A percentile compares a stretch with the other conserved stretches of the same genome.
phyloP scores from a whole-genome alignment of 2,329 filamentous ascomycete species.

The Dryadomyces quercivorus region DNA sequence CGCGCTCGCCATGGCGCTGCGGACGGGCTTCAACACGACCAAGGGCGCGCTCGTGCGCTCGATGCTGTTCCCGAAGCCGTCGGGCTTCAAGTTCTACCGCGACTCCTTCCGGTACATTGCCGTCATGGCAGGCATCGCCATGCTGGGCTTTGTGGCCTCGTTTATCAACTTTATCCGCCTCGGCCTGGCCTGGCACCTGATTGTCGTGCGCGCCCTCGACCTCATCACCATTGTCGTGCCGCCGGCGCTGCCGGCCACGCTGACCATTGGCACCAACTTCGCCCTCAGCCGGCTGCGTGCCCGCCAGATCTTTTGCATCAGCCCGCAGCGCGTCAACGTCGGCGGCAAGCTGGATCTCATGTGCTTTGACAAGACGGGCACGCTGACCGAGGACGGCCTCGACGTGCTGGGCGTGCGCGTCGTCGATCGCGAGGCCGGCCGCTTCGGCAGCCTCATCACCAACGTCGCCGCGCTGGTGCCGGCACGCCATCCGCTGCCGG shows the following conservation, averaged over 20 bases:
- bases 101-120: constrained; percentile 97
- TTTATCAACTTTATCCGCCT: constrained; percentile 88
- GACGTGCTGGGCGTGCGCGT: constrained; percentile 85
- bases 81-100: constrained; percentile 95
- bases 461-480: constrained; percentile 29
- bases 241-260: constrained; percentile 82
- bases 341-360: constrained; percentile 92
- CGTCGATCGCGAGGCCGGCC: constrained; percentile 47
- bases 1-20: constrained; percentile 79
- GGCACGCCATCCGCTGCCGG: neutral
- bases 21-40: constrained; percentile 94
- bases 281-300: constrained; percentile 75
- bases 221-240: constrained; percentile 96
- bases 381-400: constrained; percentile 87
- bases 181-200: constrained; percentile 74
- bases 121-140: constrained; percentile 82
- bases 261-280: constrained; percentile 95
- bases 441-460: constrained; percentile 66
- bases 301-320: constrained; percentile 94
- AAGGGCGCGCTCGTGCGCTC: constrained; percentile 92
- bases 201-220: constrained; percentile 84
- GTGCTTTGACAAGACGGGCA: constrained; percentile 99
- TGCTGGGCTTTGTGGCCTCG: constrained; percentile 78
- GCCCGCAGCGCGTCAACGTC: constrained; percentile 91
- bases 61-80: constrained; percentile 97